Evolutionary conservation across 371 early-diverging fungal species (phyloP).

Genomic region (Zancudomyces culisetae): DNA sequence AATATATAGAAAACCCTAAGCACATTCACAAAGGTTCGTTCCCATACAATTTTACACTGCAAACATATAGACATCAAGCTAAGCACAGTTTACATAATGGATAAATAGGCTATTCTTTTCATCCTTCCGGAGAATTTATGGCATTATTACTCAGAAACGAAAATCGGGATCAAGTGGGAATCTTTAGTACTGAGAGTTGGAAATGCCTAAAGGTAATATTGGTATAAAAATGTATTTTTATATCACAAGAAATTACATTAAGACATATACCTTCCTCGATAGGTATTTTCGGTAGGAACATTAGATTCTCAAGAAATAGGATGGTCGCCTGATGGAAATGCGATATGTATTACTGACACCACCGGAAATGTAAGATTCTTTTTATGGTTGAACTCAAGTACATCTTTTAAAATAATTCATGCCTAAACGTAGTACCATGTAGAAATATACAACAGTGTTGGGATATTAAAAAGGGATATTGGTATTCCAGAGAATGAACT

Average conservation of each 20-base stretch:
- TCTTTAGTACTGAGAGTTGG: constrained; percentile 46
- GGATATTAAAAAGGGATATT: constrained; percentile 29
- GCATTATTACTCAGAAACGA: constrained; percentile 38
- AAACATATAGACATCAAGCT: no score
- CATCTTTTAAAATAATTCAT: not conserved
- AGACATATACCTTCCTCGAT: not conserved
- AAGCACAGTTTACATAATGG: no score
- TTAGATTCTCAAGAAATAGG: constrained; percentile 40
- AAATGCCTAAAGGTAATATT: not conserved
- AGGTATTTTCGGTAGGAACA: constrained; percentile 46
- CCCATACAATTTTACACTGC: no score
- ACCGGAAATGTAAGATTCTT: constrained; percentile 18
- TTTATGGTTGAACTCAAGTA: no score
- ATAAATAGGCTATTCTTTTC: constrained; percentile 34
- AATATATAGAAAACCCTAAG: constrained; percentile 42
- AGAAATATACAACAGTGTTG: constrained; percentile 16
- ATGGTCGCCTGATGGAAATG: constrained; percentile 74
- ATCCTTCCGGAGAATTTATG: constrained; percentile 43
- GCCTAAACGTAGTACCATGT: constrained; percentile 1
- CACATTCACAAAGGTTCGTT: constrained; percentile 29
- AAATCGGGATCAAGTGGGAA: constrained; percentile 44
- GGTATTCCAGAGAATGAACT: constrained; percentile 38
- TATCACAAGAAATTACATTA: no score
- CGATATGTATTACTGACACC: constrained; percentile 52
- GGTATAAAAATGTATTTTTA: no score